phyloP scores from a whole-genome alignment of 2,329 filamentous ascomycete species.

The Cadophora luteo-olivacea region DNA sequence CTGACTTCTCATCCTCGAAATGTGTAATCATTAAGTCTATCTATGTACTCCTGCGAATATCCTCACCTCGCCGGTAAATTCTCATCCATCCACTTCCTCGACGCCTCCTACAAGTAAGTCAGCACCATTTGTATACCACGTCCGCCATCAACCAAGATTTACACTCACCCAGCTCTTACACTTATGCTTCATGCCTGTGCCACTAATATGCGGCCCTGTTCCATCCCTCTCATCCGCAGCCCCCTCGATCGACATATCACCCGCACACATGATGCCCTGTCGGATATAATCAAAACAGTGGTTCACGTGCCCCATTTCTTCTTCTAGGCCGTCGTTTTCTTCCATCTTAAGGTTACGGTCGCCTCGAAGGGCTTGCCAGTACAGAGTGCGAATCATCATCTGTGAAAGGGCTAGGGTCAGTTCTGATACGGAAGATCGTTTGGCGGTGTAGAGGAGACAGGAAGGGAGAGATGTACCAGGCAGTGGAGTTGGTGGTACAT shows the following conservation, averaged over 20 bases:
- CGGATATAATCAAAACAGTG: constrained; percentile 32
- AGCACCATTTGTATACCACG: neutral
- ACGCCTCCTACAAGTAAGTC: neutral
- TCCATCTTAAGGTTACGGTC: neutral
- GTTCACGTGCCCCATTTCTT: constrained; percentile 19
- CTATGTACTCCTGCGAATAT: neutral
- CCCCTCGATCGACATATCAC: constrained; percentile 27
- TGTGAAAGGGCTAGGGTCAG: neutral
- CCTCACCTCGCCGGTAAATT: neutral
- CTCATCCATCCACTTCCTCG: constrained; percentile 12
- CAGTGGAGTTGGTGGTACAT: constrained; percentile 29
- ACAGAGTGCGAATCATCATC: constrained; percentile 15
- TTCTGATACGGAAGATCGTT: neutral
- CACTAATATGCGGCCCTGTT: constrained; percentile 14
- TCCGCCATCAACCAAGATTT: too few species aligned
- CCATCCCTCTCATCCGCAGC: neutral
- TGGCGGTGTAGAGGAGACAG: too few species aligned
- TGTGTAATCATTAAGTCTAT: too few species aligned
- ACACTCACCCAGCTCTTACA: constrained; percentile 18
- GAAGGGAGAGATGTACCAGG: constrained; percentile 5
- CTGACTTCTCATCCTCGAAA: too few species aligned
- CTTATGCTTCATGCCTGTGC: constrained; percentile 15
- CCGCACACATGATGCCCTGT: constrained; percentile 30
- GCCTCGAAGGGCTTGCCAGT: constrained; percentile 2
- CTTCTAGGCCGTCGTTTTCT: neutral